These are phyloP conservation scores for Saccharomycopsis javanensis DNA, from an alignment of 805 yeast genomes.

Conservation along the genomic window DNA sequence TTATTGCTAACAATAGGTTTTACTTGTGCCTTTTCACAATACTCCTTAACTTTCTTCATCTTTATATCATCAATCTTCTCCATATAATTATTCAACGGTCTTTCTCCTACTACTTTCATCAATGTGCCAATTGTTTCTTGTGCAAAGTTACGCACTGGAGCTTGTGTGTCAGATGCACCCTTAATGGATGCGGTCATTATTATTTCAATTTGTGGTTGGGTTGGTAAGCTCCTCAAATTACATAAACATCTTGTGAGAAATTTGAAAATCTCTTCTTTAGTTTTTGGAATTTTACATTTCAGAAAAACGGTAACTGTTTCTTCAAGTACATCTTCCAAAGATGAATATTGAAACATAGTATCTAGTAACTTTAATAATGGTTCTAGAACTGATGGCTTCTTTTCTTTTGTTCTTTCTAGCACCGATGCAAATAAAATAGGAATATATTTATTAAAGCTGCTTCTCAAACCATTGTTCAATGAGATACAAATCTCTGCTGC, in stretches of 20 bases:
- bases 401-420: constrained; percentile 80
- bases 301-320: constrained; percentile 31
- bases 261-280: constrained; percentile 59
- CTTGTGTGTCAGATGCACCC: constrained; percentile 73
- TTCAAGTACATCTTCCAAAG: constrained; percentile 41
- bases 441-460: constrained; percentile 45
- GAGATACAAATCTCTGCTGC: constrained; percentile 59
- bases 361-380: constrained; percentile 61
- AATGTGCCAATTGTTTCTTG: constrained; percentile 72
- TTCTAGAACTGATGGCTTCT: constrained; percentile 67
- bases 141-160: constrained; percentile 70
- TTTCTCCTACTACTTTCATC: constrained; percentile 73
- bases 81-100: constrained; percentile 48
- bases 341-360: constrained; percentile 44
- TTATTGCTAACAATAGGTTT: constrained; percentile 27
- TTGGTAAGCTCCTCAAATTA: constrained; percentile 40
- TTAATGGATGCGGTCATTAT: constrained; percentile 50
- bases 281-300: constrained; percentile 73
- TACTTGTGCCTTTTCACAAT: constrained; percentile 46
- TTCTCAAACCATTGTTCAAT: constrained; percentile 58
- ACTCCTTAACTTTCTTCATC: constrained; percentile 55
- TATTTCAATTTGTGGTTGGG: constrained; percentile 41
- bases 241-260: constrained; percentile 56
- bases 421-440: constrained; percentile 46
- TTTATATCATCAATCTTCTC: constrained; percentile 73